phyloP scores from a whole-genome alignment of 2,329 filamentous ascomycete species.

The Cercospora sp. region DNA sequence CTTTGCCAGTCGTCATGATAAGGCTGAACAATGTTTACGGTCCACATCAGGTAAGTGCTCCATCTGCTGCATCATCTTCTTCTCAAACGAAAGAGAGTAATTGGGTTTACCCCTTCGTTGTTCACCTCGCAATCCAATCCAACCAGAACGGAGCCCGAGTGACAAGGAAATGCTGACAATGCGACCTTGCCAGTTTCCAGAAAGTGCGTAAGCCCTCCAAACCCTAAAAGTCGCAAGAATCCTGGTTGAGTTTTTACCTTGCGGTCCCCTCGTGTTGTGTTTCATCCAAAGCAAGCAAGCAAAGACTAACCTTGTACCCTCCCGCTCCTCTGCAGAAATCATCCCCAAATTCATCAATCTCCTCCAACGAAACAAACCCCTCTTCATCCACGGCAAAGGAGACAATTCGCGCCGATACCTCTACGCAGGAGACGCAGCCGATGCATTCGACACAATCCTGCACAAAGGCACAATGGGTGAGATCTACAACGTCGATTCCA shows the following conservation, averaged over 20 bases:
- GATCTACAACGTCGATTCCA: conserved; percentile 79
- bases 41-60: conserved; percentile 69
- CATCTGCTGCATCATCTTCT: not conserved
- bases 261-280: not conserved
- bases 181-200: conserved; percentile 25
- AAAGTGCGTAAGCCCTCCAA: conserved; percentile 23
- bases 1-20: conserved; percentile 75
- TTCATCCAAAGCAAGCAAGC: not conserved
- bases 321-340: conserved; percentile 59
- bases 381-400: conserved; percentile 75
- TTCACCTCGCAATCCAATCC: not conserved
- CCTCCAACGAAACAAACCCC: conserved; percentile 63
- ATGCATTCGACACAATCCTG: conserved; percentile 80
- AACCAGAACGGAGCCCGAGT: not conserved
- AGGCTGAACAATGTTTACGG: conserved; percentile 85
- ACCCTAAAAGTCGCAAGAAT: conserved; percentile 1
- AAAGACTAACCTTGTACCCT: not conserved
- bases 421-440: conserved; percentile 75
- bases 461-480: conserved; percentile 73
- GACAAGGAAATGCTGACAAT: conserved; percentile 19
- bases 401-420: conserved; percentile 73
- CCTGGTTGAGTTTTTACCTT: not conserved
- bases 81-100: not conserved
- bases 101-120: not conserved
- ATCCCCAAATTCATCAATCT: conserved; percentile 80